A percentile compares a stretch with the other conserved stretches of the same genome.
These are phyloP conservation scores for Coccomyxa sp. DNA, from an alignment of 139 green algal species.

Conservation along the genomic window DNA sequence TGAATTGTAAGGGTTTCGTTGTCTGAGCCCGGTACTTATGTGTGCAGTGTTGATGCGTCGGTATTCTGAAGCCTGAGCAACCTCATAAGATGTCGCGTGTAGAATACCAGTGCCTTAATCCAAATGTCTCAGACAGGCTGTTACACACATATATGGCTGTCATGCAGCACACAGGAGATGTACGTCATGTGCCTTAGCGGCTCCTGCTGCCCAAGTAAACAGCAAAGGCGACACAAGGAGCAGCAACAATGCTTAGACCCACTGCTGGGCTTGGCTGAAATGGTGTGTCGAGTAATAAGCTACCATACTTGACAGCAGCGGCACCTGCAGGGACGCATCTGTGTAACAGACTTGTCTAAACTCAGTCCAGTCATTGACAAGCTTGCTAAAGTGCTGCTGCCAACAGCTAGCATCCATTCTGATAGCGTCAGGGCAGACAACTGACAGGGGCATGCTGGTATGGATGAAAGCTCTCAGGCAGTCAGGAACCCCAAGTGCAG, in stretches of 20 bases:
- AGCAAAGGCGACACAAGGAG: conserved; percentile 19
- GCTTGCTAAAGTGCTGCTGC: neutral
- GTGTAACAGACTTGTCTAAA: neutral
- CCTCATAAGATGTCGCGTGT: too few relatives aligned
- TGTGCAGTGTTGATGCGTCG: too few relatives aligned
- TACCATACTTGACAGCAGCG: conserved; percentile 61
- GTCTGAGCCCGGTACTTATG: too few relatives aligned
- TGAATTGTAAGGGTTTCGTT: too few relatives aligned
- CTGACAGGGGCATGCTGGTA: neutral
- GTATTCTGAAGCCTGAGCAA: too few relatives aligned
- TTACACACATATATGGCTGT: too few relatives aligned
- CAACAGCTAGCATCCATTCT: neutral
- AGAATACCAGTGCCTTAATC: too few relatives aligned
- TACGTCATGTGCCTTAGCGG: neutral
- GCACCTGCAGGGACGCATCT: neutral
- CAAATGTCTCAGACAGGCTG: too few relatives aligned
- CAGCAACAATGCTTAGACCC: conserved; percentile 35
- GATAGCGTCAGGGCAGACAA: neutral
- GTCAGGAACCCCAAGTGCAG: too few relatives aligned
- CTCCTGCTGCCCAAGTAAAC: neutral
- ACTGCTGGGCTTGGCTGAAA: conserved; percentile 40
- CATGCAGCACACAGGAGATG: neutral
- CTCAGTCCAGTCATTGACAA: neutral
- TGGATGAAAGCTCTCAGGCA: neutral
- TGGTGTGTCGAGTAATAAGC: conserved; percentile 33